Conservation (phyloP, 176 grass and related monocot species). For the Pharus latifolius region DNA sequence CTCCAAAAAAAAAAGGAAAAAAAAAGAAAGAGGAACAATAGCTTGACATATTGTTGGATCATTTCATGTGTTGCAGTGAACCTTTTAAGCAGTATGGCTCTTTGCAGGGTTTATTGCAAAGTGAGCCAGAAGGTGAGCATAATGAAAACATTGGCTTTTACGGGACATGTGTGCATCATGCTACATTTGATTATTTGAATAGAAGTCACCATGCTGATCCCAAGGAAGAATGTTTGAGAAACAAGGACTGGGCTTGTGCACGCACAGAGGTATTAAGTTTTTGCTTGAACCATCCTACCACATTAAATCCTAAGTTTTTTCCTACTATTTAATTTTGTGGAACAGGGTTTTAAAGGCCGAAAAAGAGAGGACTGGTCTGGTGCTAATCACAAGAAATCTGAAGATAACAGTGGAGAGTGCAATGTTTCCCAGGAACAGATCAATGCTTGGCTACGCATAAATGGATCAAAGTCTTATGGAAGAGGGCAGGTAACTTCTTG, state of each 20-base stretch:
- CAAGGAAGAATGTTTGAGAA: slow-evolving; percentile 35
- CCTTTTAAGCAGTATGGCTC: too few relatives aligned
- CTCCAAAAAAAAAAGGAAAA: not conserved
- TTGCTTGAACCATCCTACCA: not conserved
- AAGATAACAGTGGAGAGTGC: slow-evolving; percentile 28
- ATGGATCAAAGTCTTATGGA: slow-evolving; percentile 52
- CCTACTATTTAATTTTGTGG: not conserved
- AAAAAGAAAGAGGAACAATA: too few relatives aligned
- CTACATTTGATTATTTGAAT: slow-evolving; percentile 18
- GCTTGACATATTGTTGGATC: too few relatives aligned
- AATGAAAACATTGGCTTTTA: slow-evolving; percentile 85
- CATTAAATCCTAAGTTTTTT: slow-evolving; percentile 1
- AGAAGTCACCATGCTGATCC: slow-evolving; percentile 16
- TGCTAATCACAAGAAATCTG: slow-evolving; percentile 21
- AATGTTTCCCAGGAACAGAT: slow-evolving; percentile 89
- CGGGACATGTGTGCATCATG: slow-evolving; percentile 73
- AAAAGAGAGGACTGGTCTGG: slow-evolving; percentile 38
- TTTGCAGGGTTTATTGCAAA: slow-evolving; percentile 82
- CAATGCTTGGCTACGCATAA: slow-evolving; percentile 88
- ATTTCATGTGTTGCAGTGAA: too few relatives aligned
- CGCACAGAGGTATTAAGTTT: slow-evolving; percentile 57
- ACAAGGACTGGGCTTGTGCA: slow-evolving; percentile 53
- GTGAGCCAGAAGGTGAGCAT: slow-evolving; percentile 70
- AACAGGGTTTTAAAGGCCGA: slow-evolving; percentile 66
- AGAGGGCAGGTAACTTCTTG: slow-evolving; percentile 24